These are phyloP conservation scores for Trichoderma koningii DNA, from an alignment of 2,329 filamentous ascomycete genomes.

Conservation along the genomic window DNA sequence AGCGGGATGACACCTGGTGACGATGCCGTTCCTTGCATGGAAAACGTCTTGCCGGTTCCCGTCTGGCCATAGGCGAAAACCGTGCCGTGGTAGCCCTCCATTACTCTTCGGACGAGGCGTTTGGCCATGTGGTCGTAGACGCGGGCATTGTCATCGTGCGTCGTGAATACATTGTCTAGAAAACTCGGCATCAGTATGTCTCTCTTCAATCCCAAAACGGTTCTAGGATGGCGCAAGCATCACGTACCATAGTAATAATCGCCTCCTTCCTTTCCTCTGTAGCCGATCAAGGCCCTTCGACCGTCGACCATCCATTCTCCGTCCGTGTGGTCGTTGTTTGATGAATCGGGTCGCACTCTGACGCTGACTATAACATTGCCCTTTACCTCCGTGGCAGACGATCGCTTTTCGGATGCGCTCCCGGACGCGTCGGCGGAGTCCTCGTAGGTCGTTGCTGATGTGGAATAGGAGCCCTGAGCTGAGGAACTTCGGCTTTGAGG, in stretches of 20 bases:
- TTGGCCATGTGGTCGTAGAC: slow-evolving; percentile 96
- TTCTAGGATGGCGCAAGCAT: too few species aligned
- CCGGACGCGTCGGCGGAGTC: slow-evolving; percentile 63
- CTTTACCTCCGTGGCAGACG: slow-evolving; percentile 70
- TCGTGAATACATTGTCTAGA: slow-evolving; percentile 92
- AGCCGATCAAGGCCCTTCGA: slow-evolving; percentile 77
- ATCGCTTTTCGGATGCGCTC: slow-evolving; percentile 46
- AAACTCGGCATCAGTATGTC: slow-evolving; percentile 30
- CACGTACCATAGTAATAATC: slow-evolving; percentile 86
- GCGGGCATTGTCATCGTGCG: slow-evolving; percentile 88
- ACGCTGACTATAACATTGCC: slow-evolving; percentile 97
- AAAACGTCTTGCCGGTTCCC: slow-evolving; percentile 97
- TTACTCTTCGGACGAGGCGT: slow-evolving; percentile 89
- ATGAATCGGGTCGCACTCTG: slow-evolving; percentile 81
- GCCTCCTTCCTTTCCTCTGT: slow-evolving; percentile 84
- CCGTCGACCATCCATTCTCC: slow-evolving; percentile 93
- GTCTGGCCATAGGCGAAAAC: slow-evolving; percentile 99
- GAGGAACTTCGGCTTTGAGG: slow-evolving; percentile 90
- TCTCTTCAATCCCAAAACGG: background rate
- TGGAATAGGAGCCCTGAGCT: slow-evolving; percentile 88
- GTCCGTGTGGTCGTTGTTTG: slow-evolving; percentile 63
- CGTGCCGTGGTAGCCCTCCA: slow-evolving; percentile 98
- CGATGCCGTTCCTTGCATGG: slow-evolving; percentile 96
- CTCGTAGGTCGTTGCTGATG: slow-evolving; percentile 85
- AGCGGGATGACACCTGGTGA: slow-evolving; percentile 95